A percentile compares a stretch with the other conserved stretches of the same genome.
Conservation (phyloP, 345 rosid species). For the Populus deltoides region DNA sequence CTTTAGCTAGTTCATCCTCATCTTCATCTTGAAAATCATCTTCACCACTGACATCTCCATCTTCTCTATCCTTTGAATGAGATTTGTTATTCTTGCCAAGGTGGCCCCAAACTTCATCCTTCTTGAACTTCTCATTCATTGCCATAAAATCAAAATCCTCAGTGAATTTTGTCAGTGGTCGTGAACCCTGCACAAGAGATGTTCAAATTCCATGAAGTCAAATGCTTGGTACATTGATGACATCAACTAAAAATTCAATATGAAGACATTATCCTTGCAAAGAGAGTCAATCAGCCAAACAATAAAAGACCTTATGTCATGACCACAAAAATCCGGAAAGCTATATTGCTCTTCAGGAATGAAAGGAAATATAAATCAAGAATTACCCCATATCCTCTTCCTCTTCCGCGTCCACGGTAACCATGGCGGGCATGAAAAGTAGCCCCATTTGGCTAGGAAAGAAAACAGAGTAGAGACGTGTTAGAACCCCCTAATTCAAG, state of each 20-base stretch:
- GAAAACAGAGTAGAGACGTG: not conserved
- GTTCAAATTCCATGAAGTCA: not conserved
- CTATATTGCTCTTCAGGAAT: not conserved
- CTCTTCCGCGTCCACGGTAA: slow-evolving; percentile 72
- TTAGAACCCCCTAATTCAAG: not conserved
- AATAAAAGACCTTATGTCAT: not conserved
- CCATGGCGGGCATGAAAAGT: slow-evolving; percentile 50
- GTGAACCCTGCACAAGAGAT: slow-evolving; percentile 37
- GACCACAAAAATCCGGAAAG: not conserved
- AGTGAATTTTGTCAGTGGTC: slow-evolving; percentile 59
- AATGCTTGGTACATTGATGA: not conserved
- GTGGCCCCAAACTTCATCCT: slow-evolving; percentile 96
- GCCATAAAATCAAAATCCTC: slow-evolving; percentile 91
- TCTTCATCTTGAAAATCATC: slow-evolving; percentile 48
- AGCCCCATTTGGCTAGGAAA: slow-evolving; percentile 60
- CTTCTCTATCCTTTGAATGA: slow-evolving; percentile 27
- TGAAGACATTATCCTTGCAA: not conserved
- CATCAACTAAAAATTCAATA: not conserved
- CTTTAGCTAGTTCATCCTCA: slow-evolving; percentile 48
- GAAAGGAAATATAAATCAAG: not conserved
- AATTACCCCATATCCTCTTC: slow-evolving; percentile 84
- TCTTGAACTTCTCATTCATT: slow-evolving; percentile 94
- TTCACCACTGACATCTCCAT: slow-evolving; percentile 44
- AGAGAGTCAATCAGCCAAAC: not conserved
- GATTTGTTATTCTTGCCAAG: slow-evolving; percentile 68